Conservation (phyloP, 2,329 filamentous ascomycete genomes). For the Pseudofabraea citricarpa region DNA sequence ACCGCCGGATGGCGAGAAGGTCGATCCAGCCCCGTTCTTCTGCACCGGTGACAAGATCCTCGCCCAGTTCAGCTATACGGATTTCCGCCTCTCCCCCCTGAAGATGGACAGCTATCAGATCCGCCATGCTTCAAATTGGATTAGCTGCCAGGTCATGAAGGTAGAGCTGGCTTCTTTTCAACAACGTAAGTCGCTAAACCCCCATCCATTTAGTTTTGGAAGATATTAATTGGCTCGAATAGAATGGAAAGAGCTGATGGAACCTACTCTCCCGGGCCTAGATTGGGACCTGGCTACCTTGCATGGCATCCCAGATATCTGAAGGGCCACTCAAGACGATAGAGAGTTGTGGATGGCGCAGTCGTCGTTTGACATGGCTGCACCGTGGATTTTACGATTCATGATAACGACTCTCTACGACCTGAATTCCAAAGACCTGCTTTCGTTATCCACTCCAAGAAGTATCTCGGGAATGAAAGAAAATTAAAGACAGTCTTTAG, state of each 20-base stretch:
- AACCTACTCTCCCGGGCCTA: neutral
- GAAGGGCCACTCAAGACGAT: no score
- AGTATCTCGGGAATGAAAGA: no score
- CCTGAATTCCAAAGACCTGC: no score
- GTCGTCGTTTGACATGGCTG: no score
- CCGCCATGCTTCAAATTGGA: slow-evolving; percentile 1
- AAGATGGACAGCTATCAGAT: slow-evolving; percentile 1
- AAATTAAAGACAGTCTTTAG: no score
- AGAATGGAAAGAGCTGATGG: slow-evolving; percentile 3
- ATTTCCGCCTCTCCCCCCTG: neutral
- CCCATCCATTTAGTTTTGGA: no score
- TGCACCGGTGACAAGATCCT: neutral
- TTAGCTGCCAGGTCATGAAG: neutral
- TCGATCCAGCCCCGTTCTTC: neutral
- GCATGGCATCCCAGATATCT: neutral
- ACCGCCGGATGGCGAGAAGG: neutral
- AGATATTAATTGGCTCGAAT: no score
- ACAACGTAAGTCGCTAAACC: neutral
- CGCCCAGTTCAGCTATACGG: neutral
- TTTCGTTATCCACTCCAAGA: no score
- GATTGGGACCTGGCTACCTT: neutral
- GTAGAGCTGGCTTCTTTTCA: slow-evolving; percentile 2
- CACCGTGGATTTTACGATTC: no score
- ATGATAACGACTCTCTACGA: no score
- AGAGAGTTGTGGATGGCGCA: no score